phyloP scores from a whole-genome alignment of 441 rosid species.

The Gossypium schwendimanii region DNA sequence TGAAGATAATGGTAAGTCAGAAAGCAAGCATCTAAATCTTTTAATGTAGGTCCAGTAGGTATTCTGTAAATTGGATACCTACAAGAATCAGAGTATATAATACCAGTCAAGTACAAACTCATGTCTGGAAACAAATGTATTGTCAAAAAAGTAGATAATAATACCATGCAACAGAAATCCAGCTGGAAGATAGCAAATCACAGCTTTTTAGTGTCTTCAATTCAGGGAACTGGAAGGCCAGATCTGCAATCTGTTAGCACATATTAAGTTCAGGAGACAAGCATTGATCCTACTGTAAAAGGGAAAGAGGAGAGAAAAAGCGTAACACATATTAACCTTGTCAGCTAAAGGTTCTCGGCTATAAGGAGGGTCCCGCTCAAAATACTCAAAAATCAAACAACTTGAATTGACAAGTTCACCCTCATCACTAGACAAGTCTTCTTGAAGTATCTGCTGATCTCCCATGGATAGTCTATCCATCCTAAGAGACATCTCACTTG shows the following conservation, averaged over 20 bases:
- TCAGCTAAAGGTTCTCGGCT: constrained; percentile 41
- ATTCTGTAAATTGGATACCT: constrained; percentile 54
- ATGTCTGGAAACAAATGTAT: not conserved
- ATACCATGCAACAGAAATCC: constrained; percentile 49
- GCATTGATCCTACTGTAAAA: not conserved
- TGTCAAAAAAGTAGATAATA: not conserved
- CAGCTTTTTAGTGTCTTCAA: constrained; percentile 33
- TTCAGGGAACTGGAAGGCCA: constrained; percentile 27
- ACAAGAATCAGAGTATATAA: not conserved
- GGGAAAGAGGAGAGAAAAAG: not conserved
- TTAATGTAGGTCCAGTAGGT: constrained; percentile 41
- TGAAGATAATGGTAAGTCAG: constrained; percentile 37
- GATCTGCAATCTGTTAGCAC: constrained; percentile 29
- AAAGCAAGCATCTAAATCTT: constrained; percentile 51
- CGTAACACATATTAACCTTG: constrained; percentile 24
- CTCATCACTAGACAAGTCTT: constrained; percentile 39
- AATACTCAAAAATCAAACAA: constrained; percentile 31
- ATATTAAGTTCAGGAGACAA: not conserved
- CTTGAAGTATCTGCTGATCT: constrained; percentile 21
- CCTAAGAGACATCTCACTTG: constrained; percentile 12
- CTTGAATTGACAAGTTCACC: constrained; percentile 26
- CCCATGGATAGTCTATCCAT: constrained; percentile 26
- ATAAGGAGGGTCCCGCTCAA: constrained; percentile 36
- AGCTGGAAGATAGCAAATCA: constrained; percentile 36
- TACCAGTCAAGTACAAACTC: not conserved